These are phyloP conservation scores for Pythium sp. DNA, from an alignment of 352 stramenopile genomes.

Conservation along the genomic window DNA sequence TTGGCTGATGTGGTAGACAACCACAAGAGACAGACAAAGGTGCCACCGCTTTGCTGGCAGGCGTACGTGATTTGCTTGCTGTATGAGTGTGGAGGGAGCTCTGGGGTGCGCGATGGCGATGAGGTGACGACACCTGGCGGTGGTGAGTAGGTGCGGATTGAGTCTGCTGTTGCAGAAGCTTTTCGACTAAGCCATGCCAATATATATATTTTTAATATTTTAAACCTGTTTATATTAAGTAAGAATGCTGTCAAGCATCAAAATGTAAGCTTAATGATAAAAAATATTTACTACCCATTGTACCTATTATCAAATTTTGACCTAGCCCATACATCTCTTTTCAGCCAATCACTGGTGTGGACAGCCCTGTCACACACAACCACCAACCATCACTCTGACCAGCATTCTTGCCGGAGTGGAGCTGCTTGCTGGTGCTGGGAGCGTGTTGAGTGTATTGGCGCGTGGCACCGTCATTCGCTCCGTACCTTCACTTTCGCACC, in stretches of 20 bases:
- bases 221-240: neutral
- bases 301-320: neutral
- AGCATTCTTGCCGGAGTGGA: neutral
- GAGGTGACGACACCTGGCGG: conserved; percentile 2
- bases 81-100: conserved; percentile 4
- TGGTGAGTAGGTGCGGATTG: neutral
- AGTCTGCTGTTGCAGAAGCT: conserved; percentile 3
- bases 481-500: conserved; percentile 3
- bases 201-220: neutral
- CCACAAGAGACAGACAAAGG: neutral
- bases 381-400: neutral
- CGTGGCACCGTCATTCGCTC: neutral
- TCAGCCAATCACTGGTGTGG: neutral
- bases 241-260: neutral
- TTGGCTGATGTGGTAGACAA: neutral
- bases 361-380: neutral
- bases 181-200: neutral
- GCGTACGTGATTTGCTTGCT: neutral
- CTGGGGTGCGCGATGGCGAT: neutral
- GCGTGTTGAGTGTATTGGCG: neutral
- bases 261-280: neutral
- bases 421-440: neutral
- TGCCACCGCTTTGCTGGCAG: neutral
- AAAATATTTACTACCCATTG: neutral
- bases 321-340: neutral